A percentile compares a stretch with the other conserved stretches of the same genome.
phyloP scores from a whole-genome alignment of 768 basidiomycete species.

The Chalciporus pseudorubinellus region DNA sequence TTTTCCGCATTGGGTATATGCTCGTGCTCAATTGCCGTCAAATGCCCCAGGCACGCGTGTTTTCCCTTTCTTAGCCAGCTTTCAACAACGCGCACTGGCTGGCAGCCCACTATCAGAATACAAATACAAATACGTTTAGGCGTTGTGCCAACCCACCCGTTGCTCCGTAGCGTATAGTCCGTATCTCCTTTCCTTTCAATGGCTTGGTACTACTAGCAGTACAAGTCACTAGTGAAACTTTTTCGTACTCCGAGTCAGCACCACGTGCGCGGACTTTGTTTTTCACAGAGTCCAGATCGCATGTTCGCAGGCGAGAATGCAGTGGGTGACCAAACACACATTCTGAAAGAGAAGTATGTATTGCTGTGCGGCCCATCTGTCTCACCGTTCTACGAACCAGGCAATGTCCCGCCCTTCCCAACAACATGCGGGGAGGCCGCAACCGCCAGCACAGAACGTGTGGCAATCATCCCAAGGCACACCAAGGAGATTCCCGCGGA shows the following conservation, averaged over 20 bases:
- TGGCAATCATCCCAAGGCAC: slow-evolving; percentile 4
- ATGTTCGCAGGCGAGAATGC: background rate
- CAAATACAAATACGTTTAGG: slow-evolving; percentile 21
- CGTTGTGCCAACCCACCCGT: slow-evolving; percentile 16
- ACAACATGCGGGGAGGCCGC: background rate
- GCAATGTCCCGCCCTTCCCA: background rate
- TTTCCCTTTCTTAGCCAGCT: slow-evolving; percentile 18
- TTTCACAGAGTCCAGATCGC: background rate
- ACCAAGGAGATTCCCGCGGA: slow-evolving; percentile 14
- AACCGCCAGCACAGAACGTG: background rate
- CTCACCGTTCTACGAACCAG: background rate
- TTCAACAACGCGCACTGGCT: slow-evolving; percentile 5
- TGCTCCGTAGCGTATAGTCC: slow-evolving; percentile 11
- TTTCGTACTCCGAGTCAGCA: background rate
- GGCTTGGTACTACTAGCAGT: too few relatives aligned
- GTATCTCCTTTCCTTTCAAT: too few relatives aligned
- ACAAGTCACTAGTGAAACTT: too few relatives aligned
- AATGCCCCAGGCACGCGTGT: slow-evolving; percentile 21
- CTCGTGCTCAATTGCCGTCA: slow-evolving; percentile 28
- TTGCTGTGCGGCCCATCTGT: background rate
- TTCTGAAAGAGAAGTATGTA: background rate
- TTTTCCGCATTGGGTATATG: slow-evolving; percentile 23
- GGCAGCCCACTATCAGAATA: slow-evolving; percentile 29
- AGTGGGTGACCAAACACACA: background rate
- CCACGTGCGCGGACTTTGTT: slow-evolving; percentile 6